Base-by-base conservation (phyloP, 768 basidiomycete species). In the Cyathus striatus region DNA sequence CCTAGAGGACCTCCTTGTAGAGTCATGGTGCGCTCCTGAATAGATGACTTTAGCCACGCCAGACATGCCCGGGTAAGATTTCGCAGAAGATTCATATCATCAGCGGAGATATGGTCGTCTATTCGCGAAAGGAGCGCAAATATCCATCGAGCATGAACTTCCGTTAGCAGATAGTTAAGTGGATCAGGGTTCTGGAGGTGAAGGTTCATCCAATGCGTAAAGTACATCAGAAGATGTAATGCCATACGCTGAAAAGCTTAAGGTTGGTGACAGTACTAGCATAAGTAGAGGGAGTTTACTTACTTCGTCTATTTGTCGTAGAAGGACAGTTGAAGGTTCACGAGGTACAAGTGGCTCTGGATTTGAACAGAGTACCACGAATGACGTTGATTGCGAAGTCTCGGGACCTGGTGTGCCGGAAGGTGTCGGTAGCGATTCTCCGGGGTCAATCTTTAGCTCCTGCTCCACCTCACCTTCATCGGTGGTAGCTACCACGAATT, bases 171-270 rank as follows among this genome's bases (percentile, higher is more conserved):
- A 50, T 63, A 66, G 38, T 57, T 49, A 17, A 53, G 55, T 23
- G 65, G 52, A 44, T 69, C 62, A 5, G 59, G 61, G 18, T 71
- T 61, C 36, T 79, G 70, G 5, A 86, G 58, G 47, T 84, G 72
- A 12, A 73, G 44, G 49, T 82, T 81, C 49, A 88, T 81, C 88
- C 88, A 91, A 53, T 89, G 76, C 14, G 79, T 72, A 58, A 90
- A 90, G 58, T 89, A 90, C 84, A 86, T 88, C 46, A 91, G 61
- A 35, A 90, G 70, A 56, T 88, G 88, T 21, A 90, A 57, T 4
- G 85, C 78, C 58, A 70, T 77, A 53, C 75, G 73, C 88, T 90
- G 49, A 23, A 46, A 40, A 38, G 36, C n/a, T n/a, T n/a, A n/a
- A 40, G 34, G 48, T 56, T 17, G 55, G 46, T 40, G 13, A 49